Percentiles rank a stretch among this genome's conserved stretches.
These are phyloP conservation scores for Ormosia emarginata DNA, from an alignment of 306 rosid genomes.

Conservation along the genomic window DNA sequence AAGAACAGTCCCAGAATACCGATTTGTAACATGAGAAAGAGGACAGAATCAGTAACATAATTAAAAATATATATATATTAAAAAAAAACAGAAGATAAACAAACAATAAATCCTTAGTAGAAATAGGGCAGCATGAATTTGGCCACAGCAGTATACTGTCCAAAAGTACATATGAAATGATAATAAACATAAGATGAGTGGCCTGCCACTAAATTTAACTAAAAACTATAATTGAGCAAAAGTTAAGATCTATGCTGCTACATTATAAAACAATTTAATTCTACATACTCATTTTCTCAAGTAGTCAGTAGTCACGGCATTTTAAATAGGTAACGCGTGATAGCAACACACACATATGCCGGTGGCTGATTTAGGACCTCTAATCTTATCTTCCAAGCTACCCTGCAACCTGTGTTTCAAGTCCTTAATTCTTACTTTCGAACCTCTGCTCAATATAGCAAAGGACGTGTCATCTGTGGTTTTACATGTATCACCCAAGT, in stretches of 20 bases:
- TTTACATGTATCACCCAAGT: not conserved
- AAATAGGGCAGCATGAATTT: not conserved
- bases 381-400: slow-evolving; percentile 8
- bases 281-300: not conserved
- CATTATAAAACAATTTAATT: not conserved
- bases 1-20: slow-evolving; percentile 28
- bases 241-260: not conserved
- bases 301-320: not conserved
- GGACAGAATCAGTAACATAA: slow-evolving; percentile 26
- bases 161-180: not conserved
- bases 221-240: not conserved
- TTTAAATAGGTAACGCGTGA: not conserved
- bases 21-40: slow-evolving; percentile 32
- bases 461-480: not conserved
- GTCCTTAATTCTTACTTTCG: not conserved
- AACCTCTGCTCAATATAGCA: not conserved
- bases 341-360: not conserved
- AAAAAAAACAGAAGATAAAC: not conserved
- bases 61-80: not conserved
- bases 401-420: not conserved
- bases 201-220: not conserved
- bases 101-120: not conserved
- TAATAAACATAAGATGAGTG: not conserved
- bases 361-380: not conserved
- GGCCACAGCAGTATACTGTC: not conserved